A percentile compares a stretch with the other conserved stretches of the same genome.
These are phyloP conservation scores for Setaria viridis DNA, from an alignment of 202 grass and related monocot species.

Conservation along the genomic window DNA sequence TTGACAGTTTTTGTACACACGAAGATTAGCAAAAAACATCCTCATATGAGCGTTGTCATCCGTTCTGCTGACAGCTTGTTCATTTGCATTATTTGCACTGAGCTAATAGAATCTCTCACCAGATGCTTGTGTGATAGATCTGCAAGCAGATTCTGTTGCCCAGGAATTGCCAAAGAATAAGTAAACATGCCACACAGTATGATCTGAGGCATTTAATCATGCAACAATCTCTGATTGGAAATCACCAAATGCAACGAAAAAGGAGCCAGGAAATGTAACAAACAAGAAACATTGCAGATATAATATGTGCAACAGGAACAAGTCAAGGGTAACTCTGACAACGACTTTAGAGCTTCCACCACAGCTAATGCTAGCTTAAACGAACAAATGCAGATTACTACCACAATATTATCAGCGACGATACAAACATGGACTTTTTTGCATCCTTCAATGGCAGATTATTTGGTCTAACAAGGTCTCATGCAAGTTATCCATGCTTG, in stretches of 20 bases:
- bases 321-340: background rate
- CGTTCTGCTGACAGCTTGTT: background rate
- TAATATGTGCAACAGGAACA: background rate
- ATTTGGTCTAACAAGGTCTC: conserved; percentile 14
- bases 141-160: background rate
- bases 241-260: background rate
- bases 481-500: conserved; percentile 29
- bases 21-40: conserved; percentile 18
- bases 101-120: background rate
- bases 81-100: background rate
- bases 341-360: conserved; percentile 16
- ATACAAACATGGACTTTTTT: conserved; percentile 10
- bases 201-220: background rate
- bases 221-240: background rate
- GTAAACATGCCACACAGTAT: background rate
- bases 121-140: background rate
- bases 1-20: conserved; percentile 48
- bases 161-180: background rate
- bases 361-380: conserved; percentile 38
- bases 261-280: background rate
- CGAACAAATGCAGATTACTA: conserved; percentile 22
- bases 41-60: background rate
- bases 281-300: background rate
- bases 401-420: conserved; percentile 32
- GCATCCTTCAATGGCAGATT: conserved; percentile 39